Conservation (phyloP, 2,329 filamentous ascomycete species). For the Colletotrichum godetiae region DNA sequence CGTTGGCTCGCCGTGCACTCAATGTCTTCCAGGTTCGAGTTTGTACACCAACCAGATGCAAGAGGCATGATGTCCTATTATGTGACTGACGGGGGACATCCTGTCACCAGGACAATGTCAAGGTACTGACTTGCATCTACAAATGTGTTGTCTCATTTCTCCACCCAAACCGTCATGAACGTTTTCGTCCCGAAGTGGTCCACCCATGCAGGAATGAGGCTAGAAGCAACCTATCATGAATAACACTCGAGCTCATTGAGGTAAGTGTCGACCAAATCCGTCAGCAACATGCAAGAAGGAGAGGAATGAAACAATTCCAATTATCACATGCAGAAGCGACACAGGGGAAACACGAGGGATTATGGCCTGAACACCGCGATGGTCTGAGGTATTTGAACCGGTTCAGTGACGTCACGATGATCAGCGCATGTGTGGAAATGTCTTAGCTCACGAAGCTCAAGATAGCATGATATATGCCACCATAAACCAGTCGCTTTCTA, state of each 20-base stretch:
- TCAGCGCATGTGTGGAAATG: background rate
- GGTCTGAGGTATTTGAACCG: background rate
- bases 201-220: background rate
- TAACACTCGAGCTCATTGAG: background rate
- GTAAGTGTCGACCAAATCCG: background rate
- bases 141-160: background rate
- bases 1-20: too few relatives aligned
- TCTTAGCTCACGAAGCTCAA: background rate
- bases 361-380: background rate
- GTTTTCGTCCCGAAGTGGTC: background rate
- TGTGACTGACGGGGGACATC: background rate
- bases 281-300: background rate
- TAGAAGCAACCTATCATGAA: background rate
- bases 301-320: background rate
- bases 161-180: background rate
- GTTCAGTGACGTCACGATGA: conserved; percentile 30
- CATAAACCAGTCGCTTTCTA: background rate
- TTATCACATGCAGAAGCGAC: conserved; percentile 19
- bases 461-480: background rate
- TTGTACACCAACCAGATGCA: too few relatives aligned
- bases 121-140: background rate
- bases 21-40: too few relatives aligned
- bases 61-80: background rate
- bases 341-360: background rate
- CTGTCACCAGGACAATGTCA: background rate